Percentiles rank a stretch among this genome's conserved stretches.
phyloP scores from a whole-genome alignment of 176 grass and related monocot genomes.

The Typha latifolia region DNA sequence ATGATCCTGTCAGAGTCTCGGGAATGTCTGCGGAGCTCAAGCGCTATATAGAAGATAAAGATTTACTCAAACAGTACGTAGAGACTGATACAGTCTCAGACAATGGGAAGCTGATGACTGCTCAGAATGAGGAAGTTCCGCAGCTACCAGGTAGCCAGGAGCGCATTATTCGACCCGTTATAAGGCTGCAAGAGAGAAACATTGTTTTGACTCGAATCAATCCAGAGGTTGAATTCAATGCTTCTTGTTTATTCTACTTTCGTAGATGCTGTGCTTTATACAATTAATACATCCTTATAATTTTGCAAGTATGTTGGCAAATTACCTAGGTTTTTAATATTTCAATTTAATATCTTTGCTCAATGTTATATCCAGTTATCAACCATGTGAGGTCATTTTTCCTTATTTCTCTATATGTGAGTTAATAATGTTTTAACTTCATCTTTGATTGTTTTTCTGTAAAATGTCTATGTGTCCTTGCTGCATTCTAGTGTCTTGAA shows the following conservation, averaged over 20 bases:
- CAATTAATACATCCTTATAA: too few relatives aligned
- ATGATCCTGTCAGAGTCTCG: conserved; percentile 61
- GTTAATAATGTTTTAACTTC: not conserved
- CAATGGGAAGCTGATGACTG: conserved; percentile 40
- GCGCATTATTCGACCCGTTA: conserved; percentile 57
- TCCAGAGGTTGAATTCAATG: conserved; percentile 55
- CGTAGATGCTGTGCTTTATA: too few relatives aligned
- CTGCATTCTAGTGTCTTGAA: not conserved
- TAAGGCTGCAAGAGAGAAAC: conserved; percentile 69
- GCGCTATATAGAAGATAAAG: conserved; percentile 77
- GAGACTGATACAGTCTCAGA: conserved; percentile 61
- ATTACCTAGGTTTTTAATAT: too few relatives aligned
- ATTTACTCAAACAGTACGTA: conserved; percentile 78
- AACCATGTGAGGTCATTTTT: not conserved
- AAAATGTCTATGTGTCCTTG: not conserved
- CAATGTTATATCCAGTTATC: not conserved
- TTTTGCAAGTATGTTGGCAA: too few relatives aligned
- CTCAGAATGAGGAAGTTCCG: conserved; percentile 63
- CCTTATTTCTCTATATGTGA: not conserved
- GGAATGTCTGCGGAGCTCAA: conserved; percentile 94
- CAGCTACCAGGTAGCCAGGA: conserved; percentile 35
- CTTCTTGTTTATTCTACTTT: not conserved
- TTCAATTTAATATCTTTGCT: too few relatives aligned
- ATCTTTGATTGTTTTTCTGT: not conserved
- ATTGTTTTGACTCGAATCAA: conserved; percentile 88